Base-by-base conservation (phyloP, 129 eudicot genomes). In the Chrysanthemum makinoi region DNA sequence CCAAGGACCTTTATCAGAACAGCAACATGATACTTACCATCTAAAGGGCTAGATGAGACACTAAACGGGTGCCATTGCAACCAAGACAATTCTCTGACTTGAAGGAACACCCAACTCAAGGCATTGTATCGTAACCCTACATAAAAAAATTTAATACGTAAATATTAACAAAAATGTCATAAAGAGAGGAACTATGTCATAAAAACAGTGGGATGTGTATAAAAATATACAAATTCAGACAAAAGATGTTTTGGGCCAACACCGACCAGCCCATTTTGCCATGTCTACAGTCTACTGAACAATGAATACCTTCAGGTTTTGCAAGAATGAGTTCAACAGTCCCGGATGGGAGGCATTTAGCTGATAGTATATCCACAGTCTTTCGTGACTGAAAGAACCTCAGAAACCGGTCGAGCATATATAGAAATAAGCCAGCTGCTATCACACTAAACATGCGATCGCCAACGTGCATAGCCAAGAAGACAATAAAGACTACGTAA, bases 11-110 rank as follows among this genome's bases (percentile, higher is more conserved):
- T 91, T 62, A 88, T 79, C 66, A 86, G 88, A 71, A 91, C 72
- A 5, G 93, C 72, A 62, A 91, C 46, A 83, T 88, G 96, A 77
- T 84, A 13, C 65, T 88, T 83, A 28, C 96, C 94, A 56, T 80
- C 89, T 8, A 88, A 73, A 62, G 97, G 96, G 57, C 96, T 91
- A 4, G 97, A 88, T 33, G 96, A 88, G 20, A 91, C 96, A 55
- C 96, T 91, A n/a, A 91, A 91, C 47, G 97, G 96, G 80, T 91
- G 97, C 97, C 97, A 91, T 57, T 91, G 94, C 60, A 91, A 79
- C 89, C 84, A 86, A 28, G 96, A 91, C 53, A 91, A 46, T 33
- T 88, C 94, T 53, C 91, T 87, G 69, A 91, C 75, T 80, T 83
- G 94, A 63, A 91, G 51, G 62, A 91, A 88, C 54, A 88, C 82